These are phyloP conservation scores for Mimosa bimucronata DNA, from an alignment of 306 rosid genomes.

Conservation along the genomic window DNA sequence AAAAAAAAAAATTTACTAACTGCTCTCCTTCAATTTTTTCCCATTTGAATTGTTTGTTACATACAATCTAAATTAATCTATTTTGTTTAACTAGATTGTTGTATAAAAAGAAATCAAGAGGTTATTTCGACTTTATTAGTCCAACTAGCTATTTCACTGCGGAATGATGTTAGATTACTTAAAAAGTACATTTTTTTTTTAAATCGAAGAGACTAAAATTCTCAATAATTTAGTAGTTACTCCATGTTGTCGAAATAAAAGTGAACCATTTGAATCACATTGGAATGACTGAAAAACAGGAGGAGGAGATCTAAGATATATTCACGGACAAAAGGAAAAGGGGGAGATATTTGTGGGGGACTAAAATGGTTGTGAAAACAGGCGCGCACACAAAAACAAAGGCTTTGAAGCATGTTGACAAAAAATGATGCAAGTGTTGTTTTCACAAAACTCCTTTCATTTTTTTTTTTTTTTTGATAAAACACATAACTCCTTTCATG, in stretches of 20 bases:
- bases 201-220: no score
- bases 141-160: not conserved
- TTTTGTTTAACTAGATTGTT: not conserved
- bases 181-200: no score
- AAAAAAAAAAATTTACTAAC: no score
- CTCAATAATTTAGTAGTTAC: no score
- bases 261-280: not conserved
- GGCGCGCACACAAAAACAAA: not conserved
- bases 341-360: not conserved
- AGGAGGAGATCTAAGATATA: not conserved
- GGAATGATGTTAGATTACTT: not conserved
- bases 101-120: not conserved
- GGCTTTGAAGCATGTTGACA: not conserved
- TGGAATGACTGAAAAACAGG: not conserved
- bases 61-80: not conserved
- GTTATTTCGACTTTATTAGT: not conserved
- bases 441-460: not conserved
- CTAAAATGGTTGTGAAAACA: not conserved
- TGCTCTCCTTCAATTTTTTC: not conserved
- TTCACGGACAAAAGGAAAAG: not conserved
- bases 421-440: not conserved
- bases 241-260: no score
- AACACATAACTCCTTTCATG: not conserved
- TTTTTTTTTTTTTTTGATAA: no score
- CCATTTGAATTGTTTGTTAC: not conserved